A percentile compares a stretch with the other conserved stretches of the same genome.
Conservation (phyloP, 768 basidiomycete genomes). For the Rubroboletus pulcherrimus region DNA sequence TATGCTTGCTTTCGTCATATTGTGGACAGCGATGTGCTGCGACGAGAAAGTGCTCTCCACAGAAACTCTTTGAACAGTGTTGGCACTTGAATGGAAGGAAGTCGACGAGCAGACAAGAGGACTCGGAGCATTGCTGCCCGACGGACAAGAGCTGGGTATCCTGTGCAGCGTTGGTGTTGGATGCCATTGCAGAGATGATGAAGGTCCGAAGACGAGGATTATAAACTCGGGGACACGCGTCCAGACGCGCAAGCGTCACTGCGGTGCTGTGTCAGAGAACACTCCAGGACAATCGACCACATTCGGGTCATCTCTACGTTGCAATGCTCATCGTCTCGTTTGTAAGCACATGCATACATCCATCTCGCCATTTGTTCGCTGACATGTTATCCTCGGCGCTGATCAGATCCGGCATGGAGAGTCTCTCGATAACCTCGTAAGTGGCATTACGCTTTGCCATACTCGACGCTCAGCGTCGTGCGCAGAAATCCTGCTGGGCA, state of each 20-base stretch:
- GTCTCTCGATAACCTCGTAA: constrained; percentile 70
- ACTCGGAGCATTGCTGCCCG: constrained; percentile 68
- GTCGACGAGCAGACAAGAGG: constrained; percentile 69
- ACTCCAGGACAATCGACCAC: not conserved
- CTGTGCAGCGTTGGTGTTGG: constrained; percentile 31
- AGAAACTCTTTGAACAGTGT: constrained; percentile 68
- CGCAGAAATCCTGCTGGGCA: constrained; percentile 57
- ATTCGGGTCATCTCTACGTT: not conserved
- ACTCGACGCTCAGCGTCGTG: not conserved
- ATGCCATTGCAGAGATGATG: not conserved
- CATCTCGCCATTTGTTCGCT: not conserved
- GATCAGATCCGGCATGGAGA: constrained; percentile 71
- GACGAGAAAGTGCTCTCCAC: constrained; percentile 76
- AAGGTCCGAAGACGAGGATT: constrained; percentile 2
- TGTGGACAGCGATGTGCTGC: constrained; percentile 61
- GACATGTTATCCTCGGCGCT: not conserved
- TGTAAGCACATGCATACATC: constrained; percentile 14
- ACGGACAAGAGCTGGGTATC: constrained; percentile 60
- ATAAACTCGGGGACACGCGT: constrained; percentile 12
- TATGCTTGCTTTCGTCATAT: constrained; percentile 66
- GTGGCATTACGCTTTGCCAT: constrained; percentile 12
- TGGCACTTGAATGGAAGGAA: constrained; percentile 86
- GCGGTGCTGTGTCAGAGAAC: not conserved
- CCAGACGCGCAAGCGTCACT: constrained; percentile 21
- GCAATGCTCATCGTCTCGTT: constrained; percentile 24